Evolutionary conservation across 1,284 basidiomycete species (phyloP).

Genomic region (Golubevia pallescens): DNA sequence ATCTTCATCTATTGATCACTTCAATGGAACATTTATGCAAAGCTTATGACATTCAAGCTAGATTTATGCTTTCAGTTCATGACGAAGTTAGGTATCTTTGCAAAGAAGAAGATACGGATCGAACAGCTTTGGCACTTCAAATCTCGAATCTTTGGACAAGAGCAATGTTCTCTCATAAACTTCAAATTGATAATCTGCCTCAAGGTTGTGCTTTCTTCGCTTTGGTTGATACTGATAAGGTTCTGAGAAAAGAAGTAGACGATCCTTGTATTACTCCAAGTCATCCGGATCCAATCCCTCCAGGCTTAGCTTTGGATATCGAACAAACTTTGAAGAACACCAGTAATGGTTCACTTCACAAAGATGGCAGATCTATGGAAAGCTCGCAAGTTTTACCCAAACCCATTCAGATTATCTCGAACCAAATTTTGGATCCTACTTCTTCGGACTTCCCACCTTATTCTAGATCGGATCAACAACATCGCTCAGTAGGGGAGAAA

Average conservation of each 20-base stretch:
- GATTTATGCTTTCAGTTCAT: conserved; percentile 96
- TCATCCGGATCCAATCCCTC: conserved; percentile 79
- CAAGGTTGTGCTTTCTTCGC: conserved; percentile 91
- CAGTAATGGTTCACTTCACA: conserved; percentile 33
- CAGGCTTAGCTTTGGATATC: conserved; percentile 86
- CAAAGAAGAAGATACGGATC: conserved; percentile 82
- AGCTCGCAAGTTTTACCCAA: neutral
- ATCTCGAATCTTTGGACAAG: conserved; percentile 96
- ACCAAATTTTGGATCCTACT: neutral
- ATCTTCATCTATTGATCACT: conserved; percentile 93
- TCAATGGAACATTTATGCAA: conserved; percentile 87
- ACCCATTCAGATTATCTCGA: neutral
- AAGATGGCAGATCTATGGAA: conserved; percentile 24
- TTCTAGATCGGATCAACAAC: conserved; percentile 32
- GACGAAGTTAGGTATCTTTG: conserved; percentile 96
- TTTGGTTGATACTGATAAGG: conserved; percentile 88
- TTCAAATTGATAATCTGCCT: conserved; percentile 94
- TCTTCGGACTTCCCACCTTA: conserved; percentile 25
- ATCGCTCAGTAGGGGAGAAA: conserved; percentile 46
- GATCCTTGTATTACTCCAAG: conserved; percentile 95
- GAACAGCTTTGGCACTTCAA: conserved; percentile 89
- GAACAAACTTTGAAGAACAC: conserved; percentile 70
- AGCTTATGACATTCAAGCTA: conserved; percentile 83
- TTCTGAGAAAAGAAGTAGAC: conserved; percentile 93
- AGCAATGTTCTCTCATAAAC: conserved; percentile 84